Conservation (phyloP, 805 yeast species). For the Barnettozyma salicaria region DNA sequence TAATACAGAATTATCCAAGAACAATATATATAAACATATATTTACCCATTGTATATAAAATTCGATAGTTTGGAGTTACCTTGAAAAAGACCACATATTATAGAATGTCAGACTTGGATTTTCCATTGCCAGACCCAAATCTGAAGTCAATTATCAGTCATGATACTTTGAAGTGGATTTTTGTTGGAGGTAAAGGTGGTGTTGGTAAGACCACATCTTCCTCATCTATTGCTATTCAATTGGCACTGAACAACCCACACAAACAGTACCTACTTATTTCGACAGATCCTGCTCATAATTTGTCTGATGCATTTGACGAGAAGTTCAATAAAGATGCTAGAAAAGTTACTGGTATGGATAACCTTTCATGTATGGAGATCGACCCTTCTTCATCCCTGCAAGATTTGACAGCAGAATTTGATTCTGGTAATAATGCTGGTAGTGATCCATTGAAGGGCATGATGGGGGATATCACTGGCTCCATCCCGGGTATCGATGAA, state of each 20-base stretch:
- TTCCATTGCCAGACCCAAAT: conserved; percentile 49
- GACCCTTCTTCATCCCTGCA: conserved; percentile 93
- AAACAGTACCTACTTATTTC: conserved; percentile 86
- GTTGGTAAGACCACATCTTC: conserved; percentile 99
- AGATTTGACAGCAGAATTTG: conserved; percentile 60
- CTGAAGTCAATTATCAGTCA: conserved; percentile 63
- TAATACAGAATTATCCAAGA: too few relatives aligned
- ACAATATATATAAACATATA: too few relatives aligned
- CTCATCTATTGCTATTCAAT: conserved; percentile 89
- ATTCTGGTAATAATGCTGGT: conserved; percentile 31
- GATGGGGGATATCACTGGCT: conserved; percentile 87
- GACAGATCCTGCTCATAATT: conserved; percentile 97
- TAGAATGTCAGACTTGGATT: conserved; percentile 22
- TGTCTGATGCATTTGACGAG: conserved; percentile 97
- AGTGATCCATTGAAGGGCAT: conserved; percentile 56
- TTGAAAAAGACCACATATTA: too few relatives aligned
- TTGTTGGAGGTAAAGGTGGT: conserved; percentile 99
- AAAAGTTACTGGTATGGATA: conserved; percentile 80
- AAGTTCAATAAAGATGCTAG: conserved; percentile 97
- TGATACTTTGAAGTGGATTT: conserved; percentile 82
- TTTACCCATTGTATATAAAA: too few relatives aligned
- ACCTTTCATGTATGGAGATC: conserved; percentile 96
- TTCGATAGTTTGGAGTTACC: too few relatives aligned
- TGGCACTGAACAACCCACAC: conserved; percentile 73
- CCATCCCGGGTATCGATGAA: conserved; percentile 98